phyloP scores from a whole-genome alignment of 2,329 filamentous ascomycete species.

The Claviceps capensis region DNA sequence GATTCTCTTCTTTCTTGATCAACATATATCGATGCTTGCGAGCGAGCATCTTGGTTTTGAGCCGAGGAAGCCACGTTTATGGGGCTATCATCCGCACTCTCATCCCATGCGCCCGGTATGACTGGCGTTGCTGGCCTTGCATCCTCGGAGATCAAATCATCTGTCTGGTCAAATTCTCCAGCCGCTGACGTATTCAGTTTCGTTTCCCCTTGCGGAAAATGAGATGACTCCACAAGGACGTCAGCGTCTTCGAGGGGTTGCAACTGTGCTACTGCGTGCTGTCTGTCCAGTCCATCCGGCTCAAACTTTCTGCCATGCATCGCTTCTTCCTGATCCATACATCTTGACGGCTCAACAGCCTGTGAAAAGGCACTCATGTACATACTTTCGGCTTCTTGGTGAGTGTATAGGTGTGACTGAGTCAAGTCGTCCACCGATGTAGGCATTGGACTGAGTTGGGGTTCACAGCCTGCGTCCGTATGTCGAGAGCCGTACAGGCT shows the following conservation, averaged over 20 bases:
- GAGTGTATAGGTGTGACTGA: slow-evolving; percentile 58
- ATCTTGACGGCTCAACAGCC: slow-evolving; percentile 14
- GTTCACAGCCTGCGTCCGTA: not conserved
- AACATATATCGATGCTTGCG: not conserved
- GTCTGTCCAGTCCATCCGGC: not conserved
- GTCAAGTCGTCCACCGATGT: slow-evolving; percentile 34
- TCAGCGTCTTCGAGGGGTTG: not conserved
- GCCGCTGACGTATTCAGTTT: too few species aligned
- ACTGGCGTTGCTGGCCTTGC: not conserved
- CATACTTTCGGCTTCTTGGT: slow-evolving; percentile 75
- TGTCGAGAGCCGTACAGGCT: not conserved
- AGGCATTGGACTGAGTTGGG: not conserved
- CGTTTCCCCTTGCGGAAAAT: not conserved
- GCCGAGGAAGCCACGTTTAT: not conserved
- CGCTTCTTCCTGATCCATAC: not conserved
- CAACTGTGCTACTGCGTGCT: not conserved
- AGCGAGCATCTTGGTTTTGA: not conserved
- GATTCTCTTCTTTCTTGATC: slow-evolving; percentile 1
- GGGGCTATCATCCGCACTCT: slow-evolving; percentile 5
- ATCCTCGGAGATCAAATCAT: not conserved
- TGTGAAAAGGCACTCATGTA: slow-evolving; percentile 64
- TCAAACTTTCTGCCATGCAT: not conserved
- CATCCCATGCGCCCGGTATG: slow-evolving; percentile 42
- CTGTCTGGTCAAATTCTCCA: not conserved
- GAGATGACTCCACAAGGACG: not conserved